Evolutionary conservation across 352 stramenopile species (phyloP).

Genomic region (Pythium apleroticum): DNA sequence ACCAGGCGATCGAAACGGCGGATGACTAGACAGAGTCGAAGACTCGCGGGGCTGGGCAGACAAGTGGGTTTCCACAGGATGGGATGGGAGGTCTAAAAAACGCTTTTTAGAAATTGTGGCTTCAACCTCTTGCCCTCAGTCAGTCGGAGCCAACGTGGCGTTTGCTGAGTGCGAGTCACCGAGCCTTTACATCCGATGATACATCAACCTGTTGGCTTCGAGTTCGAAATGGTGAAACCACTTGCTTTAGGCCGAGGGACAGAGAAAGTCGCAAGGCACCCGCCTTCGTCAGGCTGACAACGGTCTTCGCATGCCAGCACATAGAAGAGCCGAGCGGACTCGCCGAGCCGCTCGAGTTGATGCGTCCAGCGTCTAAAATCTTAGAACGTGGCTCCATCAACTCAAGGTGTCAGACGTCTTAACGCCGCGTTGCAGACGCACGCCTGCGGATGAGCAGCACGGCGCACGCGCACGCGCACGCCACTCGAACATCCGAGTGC

Average conservation of each 20-base stretch:
- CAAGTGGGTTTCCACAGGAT: background rate
- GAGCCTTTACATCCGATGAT: background rate
- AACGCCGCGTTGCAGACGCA: background rate
- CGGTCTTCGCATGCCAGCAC: constrained; percentile 5
- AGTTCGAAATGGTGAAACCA: background rate
- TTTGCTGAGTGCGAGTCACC: background rate
- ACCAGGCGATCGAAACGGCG: background rate
- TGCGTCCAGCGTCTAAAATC: background rate
- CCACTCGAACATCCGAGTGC: constrained; percentile 6
- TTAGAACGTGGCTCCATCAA: background rate
- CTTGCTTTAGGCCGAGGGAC: background rate
- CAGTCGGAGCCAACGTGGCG: background rate
- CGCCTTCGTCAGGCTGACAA: constrained; percentile 1
- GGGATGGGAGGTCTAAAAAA: background rate
- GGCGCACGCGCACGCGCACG: background rate
- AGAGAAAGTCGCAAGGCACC: background rate
- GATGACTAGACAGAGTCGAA: background rate
- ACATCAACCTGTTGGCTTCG: background rate
- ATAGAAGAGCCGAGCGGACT: constrained; percentile 4
- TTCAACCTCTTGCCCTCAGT: background rate
- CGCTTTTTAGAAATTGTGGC: background rate
- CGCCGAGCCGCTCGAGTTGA: background rate
- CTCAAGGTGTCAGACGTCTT: background rate
- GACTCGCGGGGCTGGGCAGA: no score
- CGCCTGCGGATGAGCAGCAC: background rate